Evolutionary conservation across 306 rosid genomes (phyloP), one percentile per base, ranked within the genome.

Genomic region (Citrullus amarus): DNA sequence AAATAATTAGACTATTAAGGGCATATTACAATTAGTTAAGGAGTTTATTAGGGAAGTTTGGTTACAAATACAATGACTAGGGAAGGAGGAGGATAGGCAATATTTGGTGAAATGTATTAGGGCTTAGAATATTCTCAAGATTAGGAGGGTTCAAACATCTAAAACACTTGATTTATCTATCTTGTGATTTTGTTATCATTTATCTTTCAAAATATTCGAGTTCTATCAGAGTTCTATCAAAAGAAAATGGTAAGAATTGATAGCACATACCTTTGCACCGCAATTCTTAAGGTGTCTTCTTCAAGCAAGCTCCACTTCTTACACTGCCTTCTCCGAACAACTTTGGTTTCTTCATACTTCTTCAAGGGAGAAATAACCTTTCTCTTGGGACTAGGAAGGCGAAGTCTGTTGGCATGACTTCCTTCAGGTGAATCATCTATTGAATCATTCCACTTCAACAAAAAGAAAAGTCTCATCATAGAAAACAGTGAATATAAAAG

Each of bases 391-490:
- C 81, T 87, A 46, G 84, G 90, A 4, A 91, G 82, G 55, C 79
- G 81, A 75, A 80, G 78, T 55, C 68, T 83, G 61, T 38, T 54
- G 3, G 25, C 5, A 11, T 14, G 44, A 12, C 68, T 30, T 51
- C 30, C 81, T 25, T 48, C 90, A 2, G 83, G 88, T 32, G 78
- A 77, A 71, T 65, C 78, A 56, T 88, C 85, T 28, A 86, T 81
- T n/a, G 97, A 85, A 87, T 90, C 97, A 66, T 83, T 59, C 97
- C 95, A 92, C 97, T 92, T 85, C 72, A 84, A 83, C 66, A 51
- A 53, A 32, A 10, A 74, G 30, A 53, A 17, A 17, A 16, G 20
- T 46, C 16, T 51, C 66, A 81, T 46, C 75, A 79, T 57, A 32
- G 75, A 62, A 39, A 80, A 16, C 36, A 32, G 50, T 67, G 39